Conservation (phyloP, 805 yeast species). For the Metschnikowia baotianmanensis region DNA sequence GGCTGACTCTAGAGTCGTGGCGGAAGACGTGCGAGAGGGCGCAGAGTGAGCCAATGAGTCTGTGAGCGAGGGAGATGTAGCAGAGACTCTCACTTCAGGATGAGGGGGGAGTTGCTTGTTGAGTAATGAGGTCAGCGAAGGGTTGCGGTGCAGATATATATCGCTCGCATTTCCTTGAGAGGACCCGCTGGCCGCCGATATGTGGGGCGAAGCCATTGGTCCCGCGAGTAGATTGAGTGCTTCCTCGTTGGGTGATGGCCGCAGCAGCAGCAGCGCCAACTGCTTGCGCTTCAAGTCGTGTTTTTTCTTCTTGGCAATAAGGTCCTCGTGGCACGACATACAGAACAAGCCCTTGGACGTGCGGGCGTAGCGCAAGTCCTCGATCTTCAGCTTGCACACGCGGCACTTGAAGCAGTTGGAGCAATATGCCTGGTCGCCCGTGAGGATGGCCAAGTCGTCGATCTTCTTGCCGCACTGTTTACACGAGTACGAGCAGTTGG, state of each 20-base stretch:
- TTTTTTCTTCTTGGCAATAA: slow-evolving; percentile 71
- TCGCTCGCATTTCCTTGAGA: not conserved
- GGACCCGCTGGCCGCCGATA: slow-evolving; percentile 72
- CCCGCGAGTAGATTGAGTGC: slow-evolving; percentile 1
- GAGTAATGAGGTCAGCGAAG: slow-evolving; percentile 13
- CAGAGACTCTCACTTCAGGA: slow-evolving; percentile 4
- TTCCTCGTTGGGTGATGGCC: slow-evolving; percentile 15
- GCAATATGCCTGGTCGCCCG: slow-evolving; percentile 95
- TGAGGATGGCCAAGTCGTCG: slow-evolving; percentile 87
- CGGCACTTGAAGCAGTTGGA: slow-evolving; percentile 86
- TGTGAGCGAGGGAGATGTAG: not conserved
- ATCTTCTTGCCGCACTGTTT: slow-evolving; percentile 81
- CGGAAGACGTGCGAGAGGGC: slow-evolving; percentile 1
- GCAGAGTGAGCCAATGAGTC: slow-evolving; percentile 1
- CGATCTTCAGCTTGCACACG: slow-evolving; percentile 80
- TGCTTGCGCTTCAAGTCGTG: slow-evolving; percentile 49
- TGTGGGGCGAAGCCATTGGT: slow-evolving; percentile 87
- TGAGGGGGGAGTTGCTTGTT: slow-evolving; percentile 14
- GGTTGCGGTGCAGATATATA: slow-evolving; percentile 6
- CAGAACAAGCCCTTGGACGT: slow-evolving; percentile 92
- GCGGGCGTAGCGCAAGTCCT: slow-evolving; percentile 86
- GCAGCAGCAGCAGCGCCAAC: slow-evolving; percentile 26
- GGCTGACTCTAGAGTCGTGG: slow-evolving; percentile 3
- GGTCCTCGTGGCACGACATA: slow-evolving; percentile 84
- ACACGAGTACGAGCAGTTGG: slow-evolving; percentile 90